Percentiles rank a stretch among this genome's conserved stretches.
Evolutionary conservation across 768 basidiomycete species (phyloP).

Genomic region (Hericium erinaceus): DNA sequence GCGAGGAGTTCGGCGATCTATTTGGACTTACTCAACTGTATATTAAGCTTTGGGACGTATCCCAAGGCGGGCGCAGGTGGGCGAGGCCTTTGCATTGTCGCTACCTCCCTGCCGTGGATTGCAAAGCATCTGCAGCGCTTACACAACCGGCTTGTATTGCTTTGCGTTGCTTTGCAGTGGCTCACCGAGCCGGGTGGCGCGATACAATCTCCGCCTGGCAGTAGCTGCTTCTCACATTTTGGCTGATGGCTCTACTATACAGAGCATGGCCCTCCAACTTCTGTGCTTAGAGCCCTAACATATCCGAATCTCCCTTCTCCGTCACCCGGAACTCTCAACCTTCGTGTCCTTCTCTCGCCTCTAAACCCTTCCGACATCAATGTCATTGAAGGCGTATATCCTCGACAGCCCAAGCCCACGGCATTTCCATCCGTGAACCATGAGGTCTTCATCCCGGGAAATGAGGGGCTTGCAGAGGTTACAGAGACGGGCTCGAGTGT

Average conservation of each 20-base stretch:
- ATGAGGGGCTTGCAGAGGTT: conserved; percentile 68
- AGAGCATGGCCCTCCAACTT: conserved; percentile 47
- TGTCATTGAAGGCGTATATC: conserved; percentile 78
- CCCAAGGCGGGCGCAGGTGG: too few relatives aligned
- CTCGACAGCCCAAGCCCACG: conserved; percentile 41
- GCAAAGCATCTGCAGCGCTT: too few relatives aligned
- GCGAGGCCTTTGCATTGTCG: too few relatives aligned
- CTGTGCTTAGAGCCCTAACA: conserved; percentile 46
- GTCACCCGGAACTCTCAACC: conserved; percentile 45
- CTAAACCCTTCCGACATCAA: conserved; percentile 81
- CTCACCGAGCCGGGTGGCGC: too few relatives aligned
- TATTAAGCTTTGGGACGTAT: too few relatives aligned
- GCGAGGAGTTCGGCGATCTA: too few relatives aligned
- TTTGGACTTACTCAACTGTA: too few relatives aligned
- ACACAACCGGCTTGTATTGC: too few relatives aligned
- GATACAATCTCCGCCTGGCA: too few relatives aligned
- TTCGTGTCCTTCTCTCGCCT: conserved; percentile 61
- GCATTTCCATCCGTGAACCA: conserved; percentile 26
- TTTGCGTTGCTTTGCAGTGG: too few relatives aligned
- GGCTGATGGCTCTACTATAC: conserved; percentile 57
- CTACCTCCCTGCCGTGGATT: too few relatives aligned
- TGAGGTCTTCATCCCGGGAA: conserved; percentile 54
- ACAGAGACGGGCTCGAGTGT: conserved; percentile 51
- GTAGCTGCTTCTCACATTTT: too few relatives aligned
- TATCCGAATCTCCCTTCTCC: conserved; percentile 47